These are phyloP conservation scores for Kodamaea fukazawae DNA, from an alignment of 805 yeast species.

Conservation along the genomic window DNA sequence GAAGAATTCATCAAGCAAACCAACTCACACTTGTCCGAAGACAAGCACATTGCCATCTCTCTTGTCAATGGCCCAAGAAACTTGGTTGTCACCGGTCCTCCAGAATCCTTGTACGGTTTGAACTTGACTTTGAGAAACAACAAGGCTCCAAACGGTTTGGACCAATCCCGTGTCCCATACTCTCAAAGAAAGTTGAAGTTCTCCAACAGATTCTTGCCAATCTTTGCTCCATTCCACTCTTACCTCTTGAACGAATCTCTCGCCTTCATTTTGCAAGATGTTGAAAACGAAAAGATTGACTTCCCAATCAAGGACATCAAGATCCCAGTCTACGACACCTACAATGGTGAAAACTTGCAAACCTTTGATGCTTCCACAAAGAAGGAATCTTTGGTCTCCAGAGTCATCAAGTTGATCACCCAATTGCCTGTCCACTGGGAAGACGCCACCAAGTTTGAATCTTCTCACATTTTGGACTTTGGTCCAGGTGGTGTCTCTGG, in stretches of 20 bases:
- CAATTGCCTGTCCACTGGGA: slow-evolving; percentile 95
- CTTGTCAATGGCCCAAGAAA: slow-evolving; percentile 94
- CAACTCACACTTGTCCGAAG: slow-evolving; percentile 88
- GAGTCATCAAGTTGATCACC: slow-evolving; percentile 81
- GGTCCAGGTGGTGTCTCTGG: slow-evolving; percentile 99
- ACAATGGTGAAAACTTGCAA: slow-evolving; percentile 76
- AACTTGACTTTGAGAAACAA: slow-evolving; percentile 88
- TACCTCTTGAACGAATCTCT: slow-evolving; percentile 76
- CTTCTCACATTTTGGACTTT: slow-evolving; percentile 91
- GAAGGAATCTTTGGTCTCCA: slow-evolving; percentile 54
- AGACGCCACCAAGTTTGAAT: slow-evolving; percentile 70
- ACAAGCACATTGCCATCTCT: slow-evolving; percentile 86
- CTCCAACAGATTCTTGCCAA: slow-evolving; percentile 91
- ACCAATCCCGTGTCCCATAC: slow-evolving; percentile 91
- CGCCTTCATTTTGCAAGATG: slow-evolving; percentile 61
- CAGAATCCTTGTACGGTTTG: slow-evolving; percentile 95
- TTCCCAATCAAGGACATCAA: slow-evolving; percentile 55
- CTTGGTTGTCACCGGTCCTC: slow-evolving; percentile 95
- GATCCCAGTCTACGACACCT: slow-evolving; percentile 92
- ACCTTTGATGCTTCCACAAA: slow-evolving; percentile 22
- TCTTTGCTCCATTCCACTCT: slow-evolving; percentile 96
- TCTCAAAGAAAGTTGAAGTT: slow-evolving; percentile 93
- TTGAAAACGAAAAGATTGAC: slow-evolving; percentile 49
- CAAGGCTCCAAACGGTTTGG: slow-evolving; percentile 91
- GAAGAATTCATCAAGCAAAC: slow-evolving; percentile 78